phyloP scores from a whole-genome alignment of 495 filamentous ascomycete species.

The Talaromyces adpressus region DNA sequence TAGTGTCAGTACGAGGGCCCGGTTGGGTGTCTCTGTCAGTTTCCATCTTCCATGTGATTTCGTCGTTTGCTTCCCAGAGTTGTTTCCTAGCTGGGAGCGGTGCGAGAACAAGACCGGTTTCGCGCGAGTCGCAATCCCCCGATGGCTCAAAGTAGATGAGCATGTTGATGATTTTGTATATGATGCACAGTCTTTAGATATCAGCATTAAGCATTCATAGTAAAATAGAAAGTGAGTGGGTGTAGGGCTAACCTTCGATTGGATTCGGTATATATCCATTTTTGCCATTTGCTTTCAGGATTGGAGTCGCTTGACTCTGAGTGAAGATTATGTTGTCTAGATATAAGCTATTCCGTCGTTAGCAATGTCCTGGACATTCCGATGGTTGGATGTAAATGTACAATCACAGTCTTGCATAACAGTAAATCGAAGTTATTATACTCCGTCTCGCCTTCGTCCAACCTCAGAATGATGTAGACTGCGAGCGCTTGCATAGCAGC shows the following conservation, averaged over 20 bases:
- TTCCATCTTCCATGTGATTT: constrained; percentile 26
- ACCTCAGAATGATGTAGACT: constrained; percentile 33
- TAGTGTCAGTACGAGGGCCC: not conserved
- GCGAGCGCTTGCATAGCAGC: constrained; percentile 35
- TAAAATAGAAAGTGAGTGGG: constrained; percentile 8
- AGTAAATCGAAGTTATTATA: constrained; percentile 33
- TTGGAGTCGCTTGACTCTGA: constrained; percentile 7
- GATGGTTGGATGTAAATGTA: constrained; percentile 15
- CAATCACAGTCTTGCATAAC: constrained; percentile 26
- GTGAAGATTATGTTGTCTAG: constrained; percentile 13
- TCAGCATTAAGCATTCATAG: not conserved
- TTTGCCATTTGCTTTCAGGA: constrained; percentile 26
- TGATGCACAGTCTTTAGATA: constrained; percentile 23
- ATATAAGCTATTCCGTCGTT: constrained; percentile 15
- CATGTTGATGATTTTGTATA: constrained; percentile 37
- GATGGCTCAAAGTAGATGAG: constrained; percentile 40
- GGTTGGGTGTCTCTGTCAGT: constrained; percentile 16
- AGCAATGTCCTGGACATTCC: not conserved
- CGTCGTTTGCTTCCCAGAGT: constrained; percentile 40
- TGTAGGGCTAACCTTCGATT: constrained; percentile 19
- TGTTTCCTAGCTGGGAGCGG: constrained; percentile 39
- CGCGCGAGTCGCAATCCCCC: constrained; percentile 27
- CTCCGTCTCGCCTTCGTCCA: constrained; percentile 39
- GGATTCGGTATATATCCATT: constrained; percentile 41
- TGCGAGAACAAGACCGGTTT: constrained; percentile 29